Evolutionary conservation across 768 basidiomycete genomes (phyloP).

Genomic region (Phanerochaete carnosa): DNA sequence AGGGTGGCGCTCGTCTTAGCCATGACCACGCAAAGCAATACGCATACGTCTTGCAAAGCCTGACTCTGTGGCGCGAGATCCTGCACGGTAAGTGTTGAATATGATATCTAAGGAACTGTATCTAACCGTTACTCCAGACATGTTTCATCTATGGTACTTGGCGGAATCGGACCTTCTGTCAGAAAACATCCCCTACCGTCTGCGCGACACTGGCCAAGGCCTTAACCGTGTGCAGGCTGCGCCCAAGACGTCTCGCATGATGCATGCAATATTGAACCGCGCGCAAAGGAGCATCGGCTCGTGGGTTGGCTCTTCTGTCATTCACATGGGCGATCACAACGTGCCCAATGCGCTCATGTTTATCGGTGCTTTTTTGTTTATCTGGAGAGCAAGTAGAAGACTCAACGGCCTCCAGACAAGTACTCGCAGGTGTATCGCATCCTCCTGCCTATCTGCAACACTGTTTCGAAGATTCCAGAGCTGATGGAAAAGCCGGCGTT

Average conservation of each 20-base stretch:
- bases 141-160: constrained; percentile 85
- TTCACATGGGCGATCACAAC: constrained; percentile 87
- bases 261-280: constrained; percentile 83
- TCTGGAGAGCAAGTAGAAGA: not conserved
- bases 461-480: constrained; percentile 68
- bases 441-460: constrained; percentile 82
- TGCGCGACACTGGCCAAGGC: constrained; percentile 89
- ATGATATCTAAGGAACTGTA: not conserved
- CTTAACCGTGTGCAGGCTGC: constrained; percentile 84
- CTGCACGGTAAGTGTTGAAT: constrained; percentile 56
- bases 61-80: constrained; percentile 86
- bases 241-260: constrained; percentile 87
- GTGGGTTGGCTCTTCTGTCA: constrained; percentile 85
- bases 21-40: constrained; percentile 87
- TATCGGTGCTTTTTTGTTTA: constrained; percentile 50
- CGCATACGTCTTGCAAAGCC: constrained; percentile 80
- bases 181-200: constrained; percentile 68
- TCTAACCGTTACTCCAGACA: constrained; percentile 44
- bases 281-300: constrained; percentile 77
- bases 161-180: constrained; percentile 82
- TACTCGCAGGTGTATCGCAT: constrained; percentile 92
- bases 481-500: constrained; percentile 68
- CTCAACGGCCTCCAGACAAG: constrained; percentile 47
- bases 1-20: constrained; percentile 73
- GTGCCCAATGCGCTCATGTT: constrained; percentile 85